These are phyloP conservation scores for Phytophthora lateralis DNA, from an alignment of 352 stramenopile genomes.

Conservation along the genomic window DNA sequence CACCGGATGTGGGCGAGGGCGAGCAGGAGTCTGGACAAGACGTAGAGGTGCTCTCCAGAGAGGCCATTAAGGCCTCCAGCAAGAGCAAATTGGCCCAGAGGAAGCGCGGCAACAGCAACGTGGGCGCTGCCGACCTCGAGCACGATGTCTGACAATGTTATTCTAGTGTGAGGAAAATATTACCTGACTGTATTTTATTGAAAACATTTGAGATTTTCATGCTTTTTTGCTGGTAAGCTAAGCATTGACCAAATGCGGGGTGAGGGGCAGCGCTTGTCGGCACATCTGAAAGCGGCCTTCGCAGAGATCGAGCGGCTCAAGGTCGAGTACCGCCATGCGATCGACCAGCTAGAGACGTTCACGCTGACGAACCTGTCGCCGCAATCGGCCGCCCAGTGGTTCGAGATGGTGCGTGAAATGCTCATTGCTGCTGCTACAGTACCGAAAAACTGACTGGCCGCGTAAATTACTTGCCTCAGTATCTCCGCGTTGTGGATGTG, in stretches of 20 bases:
- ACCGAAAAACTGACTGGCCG: neutral
- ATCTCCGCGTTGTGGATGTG: slow-evolving; percentile 69
- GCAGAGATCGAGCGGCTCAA: slow-evolving; percentile 56
- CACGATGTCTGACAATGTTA: slow-evolving; percentile 1
- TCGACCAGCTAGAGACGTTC: slow-evolving; percentile 53
- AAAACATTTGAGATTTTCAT: too few relatives aligned
- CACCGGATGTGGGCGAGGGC: slow-evolving; percentile 41
- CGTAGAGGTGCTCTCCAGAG: slow-evolving; percentile 53
- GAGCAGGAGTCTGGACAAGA: slow-evolving; percentile 55
- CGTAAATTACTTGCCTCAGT: slow-evolving; percentile 35
- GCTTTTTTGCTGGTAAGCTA: too few relatives aligned
- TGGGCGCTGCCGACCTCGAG: slow-evolving; percentile 2
- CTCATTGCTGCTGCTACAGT: neutral
- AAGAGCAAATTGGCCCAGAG: slow-evolving; percentile 59
- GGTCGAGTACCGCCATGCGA: slow-evolving; percentile 36
- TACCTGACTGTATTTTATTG: neutral
- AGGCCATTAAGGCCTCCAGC: slow-evolving; percentile 71
- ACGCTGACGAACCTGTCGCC: slow-evolving; percentile 43
- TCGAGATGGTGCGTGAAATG: slow-evolving; percentile 50
- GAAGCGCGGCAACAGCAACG: slow-evolving; percentile 43
- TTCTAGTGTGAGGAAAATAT: neutral
- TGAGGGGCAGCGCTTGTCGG: slow-evolving; percentile 39
- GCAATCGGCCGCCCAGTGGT: slow-evolving; percentile 57
- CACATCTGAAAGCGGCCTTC: slow-evolving; percentile 53
- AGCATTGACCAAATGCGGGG: slow-evolving; percentile 6